These are phyloP conservation scores for Coffea canephora DNA, from an alignment of 257 asterid species.

Conservation along the genomic window DNA sequence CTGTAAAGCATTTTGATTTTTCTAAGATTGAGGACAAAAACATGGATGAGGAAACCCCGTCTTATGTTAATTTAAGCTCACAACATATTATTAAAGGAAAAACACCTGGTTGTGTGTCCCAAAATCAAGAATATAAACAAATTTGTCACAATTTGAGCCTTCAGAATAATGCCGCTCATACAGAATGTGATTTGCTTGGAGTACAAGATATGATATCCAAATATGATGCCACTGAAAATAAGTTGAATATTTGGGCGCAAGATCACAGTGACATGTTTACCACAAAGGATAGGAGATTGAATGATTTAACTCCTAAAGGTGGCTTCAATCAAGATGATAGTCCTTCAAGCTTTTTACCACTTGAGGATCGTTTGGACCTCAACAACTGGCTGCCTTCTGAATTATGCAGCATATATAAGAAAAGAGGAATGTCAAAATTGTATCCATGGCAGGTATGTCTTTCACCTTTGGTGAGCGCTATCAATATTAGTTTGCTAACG, in stretches of 20 bases:
- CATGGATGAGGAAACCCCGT: constrained; percentile 30
- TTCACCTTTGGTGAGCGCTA: constrained; percentile 17
- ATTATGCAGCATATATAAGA: constrained; percentile 70
- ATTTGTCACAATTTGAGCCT: constrained; percentile 18
- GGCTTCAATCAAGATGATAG: constrained; percentile 45
- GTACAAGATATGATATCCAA: constrained; percentile 30
- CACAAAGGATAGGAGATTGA: constrained; percentile 38
- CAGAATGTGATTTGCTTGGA: constrained; percentile 23
- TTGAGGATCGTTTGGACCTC: constrained; percentile 62
- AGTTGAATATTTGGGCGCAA: constrained; percentile 26
- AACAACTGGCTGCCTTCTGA: constrained; percentile 89
- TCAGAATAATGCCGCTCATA: constrained; percentile 24
- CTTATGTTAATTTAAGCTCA: constrained; percentile 32
- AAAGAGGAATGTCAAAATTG: constrained; percentile 78
- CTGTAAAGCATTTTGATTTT: constrained; percentile 94
- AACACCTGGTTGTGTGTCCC: constrained; percentile 30
- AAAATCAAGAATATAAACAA: constrained; percentile 24
- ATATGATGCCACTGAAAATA: constrained; percentile 30
- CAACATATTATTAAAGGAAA: constrained; percentile 27
- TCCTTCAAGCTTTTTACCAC: constrained; percentile 56
- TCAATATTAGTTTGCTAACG: constrained; percentile 14
- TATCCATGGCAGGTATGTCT: constrained; percentile 87
- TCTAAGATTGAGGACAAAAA: constrained; percentile 45
- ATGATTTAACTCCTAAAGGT: constrained; percentile 25
- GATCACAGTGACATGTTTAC: constrained; percentile 32